phyloP scores from a whole-genome alignment of 176 grass and related monocot genomes.

The Avena atlantica region DNA sequence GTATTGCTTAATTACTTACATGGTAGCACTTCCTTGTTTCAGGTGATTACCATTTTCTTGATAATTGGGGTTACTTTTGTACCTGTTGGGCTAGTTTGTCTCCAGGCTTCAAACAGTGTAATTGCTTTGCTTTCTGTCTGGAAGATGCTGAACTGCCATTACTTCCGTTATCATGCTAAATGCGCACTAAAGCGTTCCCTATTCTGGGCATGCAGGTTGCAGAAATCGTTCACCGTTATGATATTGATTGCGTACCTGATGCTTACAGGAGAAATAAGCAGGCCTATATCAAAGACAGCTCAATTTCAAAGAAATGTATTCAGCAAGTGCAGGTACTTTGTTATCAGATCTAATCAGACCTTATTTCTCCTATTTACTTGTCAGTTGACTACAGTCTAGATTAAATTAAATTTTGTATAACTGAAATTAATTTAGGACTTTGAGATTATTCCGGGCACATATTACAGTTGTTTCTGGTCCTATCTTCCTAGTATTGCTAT shows the following conservation, averaged over 20 bases:
- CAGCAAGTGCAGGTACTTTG: slow-evolving; percentile 67
- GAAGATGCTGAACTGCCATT: slow-evolving; percentile 31
- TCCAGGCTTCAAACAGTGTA: slow-evolving; percentile 85
- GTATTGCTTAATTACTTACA: slow-evolving; percentile 7
- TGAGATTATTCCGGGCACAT: not conserved
- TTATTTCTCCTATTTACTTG: slow-evolving; percentile 15
- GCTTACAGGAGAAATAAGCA: slow-evolving; percentile 80
- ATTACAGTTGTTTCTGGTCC: not conserved
- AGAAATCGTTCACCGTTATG: slow-evolving; percentile 81
- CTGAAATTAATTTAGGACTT: slow-evolving; percentile 10
- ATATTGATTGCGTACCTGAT: slow-evolving; percentile 80
- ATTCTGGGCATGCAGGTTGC: slow-evolving; percentile 59
- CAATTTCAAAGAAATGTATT: slow-evolving; percentile 82
- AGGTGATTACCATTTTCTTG: slow-evolving; percentile 90
- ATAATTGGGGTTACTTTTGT: slow-evolving; percentile 67
- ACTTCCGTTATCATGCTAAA: not conserved
- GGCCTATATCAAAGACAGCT: slow-evolving; percentile 78
- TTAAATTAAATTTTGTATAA: not conserved
- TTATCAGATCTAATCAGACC: slow-evolving; percentile 27
- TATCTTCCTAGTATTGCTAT: slow-evolving; percentile 4
- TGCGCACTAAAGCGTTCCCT: not conserved
- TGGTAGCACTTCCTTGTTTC: slow-evolving; percentile 35
- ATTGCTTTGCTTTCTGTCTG: slow-evolving; percentile 34
- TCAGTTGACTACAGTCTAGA: not conserved
- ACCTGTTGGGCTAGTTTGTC: slow-evolving; percentile 75